A percentile compares a stretch with the other conserved stretches of the same genome.
phyloP scores from a whole-genome alignment of 345 rosid genomes.

The Citrus mangshanensis region DNA sequence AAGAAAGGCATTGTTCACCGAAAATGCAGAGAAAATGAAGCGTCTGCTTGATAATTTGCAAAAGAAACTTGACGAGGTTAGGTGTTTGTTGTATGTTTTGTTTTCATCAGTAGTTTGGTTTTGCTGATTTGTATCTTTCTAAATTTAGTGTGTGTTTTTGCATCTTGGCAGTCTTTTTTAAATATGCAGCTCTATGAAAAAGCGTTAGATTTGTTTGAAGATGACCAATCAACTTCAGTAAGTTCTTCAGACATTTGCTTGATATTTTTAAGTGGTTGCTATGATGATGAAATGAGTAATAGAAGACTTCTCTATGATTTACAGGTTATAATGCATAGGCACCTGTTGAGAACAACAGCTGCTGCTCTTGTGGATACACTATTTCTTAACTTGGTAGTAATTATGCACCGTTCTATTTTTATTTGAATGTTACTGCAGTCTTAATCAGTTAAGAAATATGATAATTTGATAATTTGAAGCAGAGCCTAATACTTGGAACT shows the following conservation, averaged over 20 bases:
- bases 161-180: slow-evolving; percentile 66
- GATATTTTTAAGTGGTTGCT: neutral
- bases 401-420: slow-evolving; percentile 7
- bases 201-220: slow-evolving; percentile 86
- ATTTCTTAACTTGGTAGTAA: slow-evolving; percentile 65
- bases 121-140: neutral
- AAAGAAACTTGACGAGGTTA: slow-evolving; percentile 91
- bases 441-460: slow-evolving; percentile 12
- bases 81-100: slow-evolving; percentile 19
- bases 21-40: slow-evolving; percentile 80
- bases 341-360: slow-evolving; percentile 80
- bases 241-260: slow-evolving; percentile 31
- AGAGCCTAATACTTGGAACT: slow-evolving; percentile 16
- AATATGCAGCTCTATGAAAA: slow-evolving; percentile 92
- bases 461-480: neutral
- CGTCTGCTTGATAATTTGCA: slow-evolving; percentile 76
- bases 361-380: slow-evolving; percentile 65
- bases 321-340: slow-evolving; percentile 86
- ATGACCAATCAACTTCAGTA: slow-evolving; percentile 84
- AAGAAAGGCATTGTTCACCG: slow-evolving; percentile 79
- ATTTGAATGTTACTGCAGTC: slow-evolving; percentile 6
- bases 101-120: slow-evolving; percentile 5
- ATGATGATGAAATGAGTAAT: slow-evolving; percentile 23
- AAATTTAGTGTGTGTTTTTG: slow-evolving; percentile 10
- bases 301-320: slow-evolving; percentile 20